Evolutionary conservation across 495 filamentous ascomycete genomes (phyloP), one percentile per base, ranked within the genome.

Genomic region (Cercophora samala): DNA sequence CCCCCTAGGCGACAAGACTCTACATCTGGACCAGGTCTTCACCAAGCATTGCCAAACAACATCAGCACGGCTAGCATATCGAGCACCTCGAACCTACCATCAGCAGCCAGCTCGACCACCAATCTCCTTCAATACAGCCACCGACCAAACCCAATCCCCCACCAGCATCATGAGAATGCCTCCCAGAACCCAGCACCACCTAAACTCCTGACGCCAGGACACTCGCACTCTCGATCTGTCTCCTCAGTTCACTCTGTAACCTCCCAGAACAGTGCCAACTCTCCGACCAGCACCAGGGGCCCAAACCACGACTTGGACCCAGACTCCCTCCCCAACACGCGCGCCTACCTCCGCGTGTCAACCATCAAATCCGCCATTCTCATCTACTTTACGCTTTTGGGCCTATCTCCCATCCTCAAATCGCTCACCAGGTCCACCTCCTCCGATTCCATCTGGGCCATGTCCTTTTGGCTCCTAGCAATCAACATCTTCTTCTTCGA

Each of bases 401-500:
- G 93, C 4, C 85, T 99, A 3, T 94, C 91, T 25, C 95, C 95
- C 0, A 98, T 99, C 68, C 83, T 98, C 46, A 97, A 97, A 76
- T 97, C 93, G 4, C 84, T 99, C 17, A 98, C 95, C 0, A 88
- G 88, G 46, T 97, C 93, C 5, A 97, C 93, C 4, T 90, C 90
- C 21, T 88, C 83, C 32, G 95, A 99, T 81, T 92, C 89, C 24
- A 98, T 99, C 69, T 99, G 96, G 96, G 92, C 95, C 18, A 89
- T 99, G 82, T 93, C 91, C 69, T 92, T 89, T 77, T 96, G 91
- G 89, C 83, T 99, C 58, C 86, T 99, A 73, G 86, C 91, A 66
- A 93, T 97, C 79, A 98, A 99, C 78, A 91, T 97, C 70, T 93
- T 97, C 76, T 96, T 95, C 74, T 97, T 97, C 75, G 95, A 99